Evolutionary conservation across 345 rosid genomes (phyloP), one percentile per base, ranked within the genome.

Genomic region (Linum trigynum): DNA sequence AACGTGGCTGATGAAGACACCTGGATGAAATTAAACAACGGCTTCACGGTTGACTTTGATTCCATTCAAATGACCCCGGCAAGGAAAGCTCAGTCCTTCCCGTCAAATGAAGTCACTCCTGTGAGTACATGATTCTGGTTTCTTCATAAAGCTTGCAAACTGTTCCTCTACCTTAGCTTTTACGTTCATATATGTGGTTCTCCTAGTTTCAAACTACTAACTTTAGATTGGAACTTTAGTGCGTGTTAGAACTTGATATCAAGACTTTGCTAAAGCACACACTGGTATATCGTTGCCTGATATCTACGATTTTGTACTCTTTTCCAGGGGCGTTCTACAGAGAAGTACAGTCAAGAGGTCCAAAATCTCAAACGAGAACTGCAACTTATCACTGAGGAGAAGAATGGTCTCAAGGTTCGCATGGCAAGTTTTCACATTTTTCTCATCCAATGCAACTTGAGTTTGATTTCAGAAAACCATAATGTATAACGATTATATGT

Each of bases 1-100:
- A 79, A 77, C 62, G 82, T 94, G 56, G 99, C 96, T 43, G 99
- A 94, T 74, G 96, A 94, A 80, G 99, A 94, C 68, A 80, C 92
- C 12, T 94, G 97, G 99, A 72, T 84, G 72, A 83, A 86, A 82
- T 81, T 94, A 85, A 94, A 94, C 78, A 85, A 85, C 71, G 99
- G 99, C 62, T 86, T 77, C 69, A 69, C 82, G 62, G 83, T 86
- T 72, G 92, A 94, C 78, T 92, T 94, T 51, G 97, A 94, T 75
- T 72, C 80, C 51, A 76, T 94, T 71, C 89, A 77, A 68, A 77
- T 74, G 76, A 88, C 97, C 74, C 92, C 97, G 39, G 83, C 88
- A 2, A 75, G 82, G 76, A 84, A 85, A 81, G 73, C 80, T 71
- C 92, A 85, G 74, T 80, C 82, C 61, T 79, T 81, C 71, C 88